A percentile compares a stretch with the other conserved stretches of the same genome.
Conservation (phyloP, 169 alveolate genomes). For the Cryptosporidium muris region DNA sequence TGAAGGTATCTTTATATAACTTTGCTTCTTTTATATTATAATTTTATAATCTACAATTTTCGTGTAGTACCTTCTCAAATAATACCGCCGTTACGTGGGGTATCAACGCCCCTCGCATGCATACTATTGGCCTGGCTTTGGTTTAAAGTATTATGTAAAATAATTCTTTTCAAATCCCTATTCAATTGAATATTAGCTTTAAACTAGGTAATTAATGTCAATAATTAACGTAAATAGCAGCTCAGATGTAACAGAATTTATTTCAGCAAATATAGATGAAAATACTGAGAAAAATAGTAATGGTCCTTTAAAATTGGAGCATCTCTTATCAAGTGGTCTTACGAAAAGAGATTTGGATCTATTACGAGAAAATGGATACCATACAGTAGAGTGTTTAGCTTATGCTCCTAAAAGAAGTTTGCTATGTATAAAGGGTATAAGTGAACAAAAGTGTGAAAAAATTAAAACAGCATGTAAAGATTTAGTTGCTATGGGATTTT, state of each 20-base stretch:
- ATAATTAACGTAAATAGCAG: conserved; percentile 28
- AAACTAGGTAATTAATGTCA: conserved; percentile 11
- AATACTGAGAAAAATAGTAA: conserved; percentile 13
- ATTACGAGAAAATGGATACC: conserved; percentile 91
- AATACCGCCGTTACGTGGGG: no score
- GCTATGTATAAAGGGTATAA: conserved; percentile 93
- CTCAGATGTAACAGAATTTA: conserved; percentile 1
- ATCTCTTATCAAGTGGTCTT: conserved; percentile 83
- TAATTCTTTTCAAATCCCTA: no score
- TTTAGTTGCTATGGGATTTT: conserved; percentile 89
- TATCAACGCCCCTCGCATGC: no score
- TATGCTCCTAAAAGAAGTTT: conserved; percentile 90
- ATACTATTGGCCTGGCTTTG: no score
- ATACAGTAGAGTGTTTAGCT: conserved; percentile 92
- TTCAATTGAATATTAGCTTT: no score
- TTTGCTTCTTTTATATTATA: no score
- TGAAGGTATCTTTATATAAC: no score
- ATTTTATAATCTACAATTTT: no score
- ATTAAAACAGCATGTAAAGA: conserved; percentile 91
- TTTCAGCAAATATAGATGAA: conserved; percentile 34
- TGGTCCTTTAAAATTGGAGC: conserved; percentile 83
- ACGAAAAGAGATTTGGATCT: conserved; percentile 89
- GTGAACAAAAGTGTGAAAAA: conserved; percentile 95
- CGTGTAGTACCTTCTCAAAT: no score
- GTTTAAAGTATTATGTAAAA: no score